Evolutionary conservation across 2,329 filamentous ascomycete genomes (phyloP), one percentile per base, ranked within the genome.

Genomic region (Pseudopyricularia cyperi): DNA sequence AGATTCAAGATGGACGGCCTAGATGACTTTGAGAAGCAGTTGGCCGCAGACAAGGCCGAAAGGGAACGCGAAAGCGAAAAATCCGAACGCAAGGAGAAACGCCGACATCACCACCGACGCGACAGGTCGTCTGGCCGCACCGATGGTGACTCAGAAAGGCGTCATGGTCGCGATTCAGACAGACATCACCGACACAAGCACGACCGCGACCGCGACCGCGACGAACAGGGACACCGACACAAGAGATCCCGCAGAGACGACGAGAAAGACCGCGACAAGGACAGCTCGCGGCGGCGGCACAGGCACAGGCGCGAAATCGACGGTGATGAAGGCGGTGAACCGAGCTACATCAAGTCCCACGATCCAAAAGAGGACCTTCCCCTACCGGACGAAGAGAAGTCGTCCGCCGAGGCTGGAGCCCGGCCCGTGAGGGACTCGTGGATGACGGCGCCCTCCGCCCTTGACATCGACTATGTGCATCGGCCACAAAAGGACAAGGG

Each of bases 371-470:
- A 73, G 51, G 74, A 79, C 53, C 59, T 75, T 0, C 74, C 75
- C 2, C 57, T 74, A 4, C 75, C 73, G 1, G 70, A 79, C 34
- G 75, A 79, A 22, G 73, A 75, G 56, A 69, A 71, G 33, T 54
- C 66, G 3, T 54, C 60, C 3, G 58, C 59, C 35, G 62, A 64
- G 28, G 58, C 59, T 44, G 28, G 12, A n/a, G 22, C 48, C n/a
- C 50, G 50, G 9, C 56, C 83, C 32, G 76, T 82, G 58, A 80
- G 94, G 56, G 93, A 97, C 65, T 80, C 85, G 0, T 98, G 94
- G 90, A 98, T 98, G 93, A 84, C 89, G 54, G 85, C 85, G 0
- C 89, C 91, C 0, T 87, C 87, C 0, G 81, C 84, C 0, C 69
- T 95, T 34, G 84, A 90, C 51, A 74, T 97, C 53, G 90, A 97